Evolutionary conservation across 352 stramenopile genomes (phyloP).

Genomic region (Saprolegnia diclina): DNA sequence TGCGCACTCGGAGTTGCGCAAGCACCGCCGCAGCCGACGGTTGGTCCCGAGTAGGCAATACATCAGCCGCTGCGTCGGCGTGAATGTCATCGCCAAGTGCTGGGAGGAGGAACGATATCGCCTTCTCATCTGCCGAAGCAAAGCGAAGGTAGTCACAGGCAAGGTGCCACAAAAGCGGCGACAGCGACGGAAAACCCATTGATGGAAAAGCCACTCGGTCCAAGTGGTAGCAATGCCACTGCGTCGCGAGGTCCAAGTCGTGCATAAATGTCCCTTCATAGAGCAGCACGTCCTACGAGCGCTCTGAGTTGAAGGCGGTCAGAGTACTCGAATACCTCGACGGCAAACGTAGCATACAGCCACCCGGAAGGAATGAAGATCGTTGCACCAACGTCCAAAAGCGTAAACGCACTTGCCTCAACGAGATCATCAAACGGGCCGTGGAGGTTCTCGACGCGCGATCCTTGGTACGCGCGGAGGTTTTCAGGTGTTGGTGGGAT

Average conservation of each 20-base stretch:
- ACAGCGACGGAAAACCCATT: constrained; percentile 36
- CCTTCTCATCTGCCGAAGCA: neutral
- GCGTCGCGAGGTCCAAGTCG: constrained; percentile 36
- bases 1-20: neutral
- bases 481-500: constrained; percentile 39
- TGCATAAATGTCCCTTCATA: constrained; percentile 45
- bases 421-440: constrained; percentile 9
- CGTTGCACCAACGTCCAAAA: constrained; percentile 36
- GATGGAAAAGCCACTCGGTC: constrained; percentile 33
- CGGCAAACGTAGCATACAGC: constrained; percentile 44
- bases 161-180: constrained; percentile 38
- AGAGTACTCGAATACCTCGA: neutral
- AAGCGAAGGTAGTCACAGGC: constrained; percentile 14
- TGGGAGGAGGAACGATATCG: neutral
- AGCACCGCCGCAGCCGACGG: neutral
- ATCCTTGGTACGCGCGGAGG: constrained; percentile 33
- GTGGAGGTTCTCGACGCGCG: constrained; percentile 30
- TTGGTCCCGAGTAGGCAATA: neutral
- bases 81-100: neutral
- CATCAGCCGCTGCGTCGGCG: neutral
- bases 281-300: constrained; percentile 36
- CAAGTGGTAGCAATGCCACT: constrained; percentile 34
- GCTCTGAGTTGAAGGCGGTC: neutral
- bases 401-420: constrained; percentile 14
- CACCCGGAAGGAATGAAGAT: constrained; percentile 43